Percentiles rank a stretch among this genome's conserved stretches.
phyloP scores from a whole-genome alignment of 2,329 filamentous ascomycete genomes.

The Ophiobolus disseminans region DNA sequence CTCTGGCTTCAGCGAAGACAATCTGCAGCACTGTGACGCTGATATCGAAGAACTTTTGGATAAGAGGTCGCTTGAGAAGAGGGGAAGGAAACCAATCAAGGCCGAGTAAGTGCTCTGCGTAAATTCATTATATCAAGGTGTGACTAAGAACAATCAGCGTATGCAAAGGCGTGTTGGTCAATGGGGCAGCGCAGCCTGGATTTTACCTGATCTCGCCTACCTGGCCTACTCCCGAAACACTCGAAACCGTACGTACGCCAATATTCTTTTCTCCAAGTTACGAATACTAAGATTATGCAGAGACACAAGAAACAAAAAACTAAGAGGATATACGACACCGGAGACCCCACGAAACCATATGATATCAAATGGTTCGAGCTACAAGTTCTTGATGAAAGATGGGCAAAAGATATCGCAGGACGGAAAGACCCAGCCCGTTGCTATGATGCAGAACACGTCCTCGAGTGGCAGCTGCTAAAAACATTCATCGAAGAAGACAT shows the following conservation, averaged over 20 bases:
- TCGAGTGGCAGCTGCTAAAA: conserved; percentile 8
- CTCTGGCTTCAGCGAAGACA: too few species aligned
- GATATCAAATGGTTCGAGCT: conserved; percentile 10
- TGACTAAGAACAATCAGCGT: too few species aligned
- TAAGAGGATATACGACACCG: conserved; percentile 5
- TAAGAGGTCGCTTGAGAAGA: too few species aligned
- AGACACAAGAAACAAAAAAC: not conserved
- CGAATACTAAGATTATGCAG: not conserved
- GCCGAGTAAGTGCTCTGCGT: too few species aligned
- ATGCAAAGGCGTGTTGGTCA: too few species aligned
- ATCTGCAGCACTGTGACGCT: too few species aligned
- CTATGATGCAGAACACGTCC: conserved; percentile 10
- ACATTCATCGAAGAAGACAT: conserved; percentile 4
- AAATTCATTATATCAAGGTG: too few species aligned
- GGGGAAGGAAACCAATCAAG: too few species aligned
- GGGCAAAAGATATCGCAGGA: not conserved
- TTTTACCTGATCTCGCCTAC: not conserved
- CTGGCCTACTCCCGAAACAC: not conserved
- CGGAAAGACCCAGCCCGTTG: not conserved
- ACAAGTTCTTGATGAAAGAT: conserved; percentile 1
- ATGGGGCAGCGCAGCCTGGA: too few species aligned
- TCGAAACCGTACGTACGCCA: not conserved
- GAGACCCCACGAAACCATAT: conserved; percentile 6
- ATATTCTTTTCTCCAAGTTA: not conserved
- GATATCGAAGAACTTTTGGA: too few species aligned